Percentiles rank a stretch among this genome's conserved stretches.
phyloP scores from a whole-genome alignment of 1,284 basidiomycete genomes.

The Tranzscheliella williamsii region DNA sequence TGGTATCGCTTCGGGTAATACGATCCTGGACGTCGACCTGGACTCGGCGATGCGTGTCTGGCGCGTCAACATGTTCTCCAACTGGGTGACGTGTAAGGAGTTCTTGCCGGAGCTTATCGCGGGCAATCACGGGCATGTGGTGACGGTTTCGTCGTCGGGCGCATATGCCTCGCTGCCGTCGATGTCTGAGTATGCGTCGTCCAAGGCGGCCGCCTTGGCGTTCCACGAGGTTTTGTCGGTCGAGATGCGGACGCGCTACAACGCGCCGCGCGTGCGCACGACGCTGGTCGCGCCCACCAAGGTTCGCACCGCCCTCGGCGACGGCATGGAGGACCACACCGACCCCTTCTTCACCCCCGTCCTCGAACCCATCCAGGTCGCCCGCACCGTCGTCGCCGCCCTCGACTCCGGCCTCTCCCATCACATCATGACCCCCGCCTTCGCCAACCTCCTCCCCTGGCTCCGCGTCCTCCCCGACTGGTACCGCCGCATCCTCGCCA shows the following conservation, averaged over 20 bases:
- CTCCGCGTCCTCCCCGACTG: constrained; percentile 53
- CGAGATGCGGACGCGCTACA: constrained; percentile 53
- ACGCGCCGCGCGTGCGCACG: constrained; percentile 50
- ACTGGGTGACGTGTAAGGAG: constrained; percentile 53
- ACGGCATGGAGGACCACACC: constrained; percentile 54
- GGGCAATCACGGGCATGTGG: constrained; percentile 57
- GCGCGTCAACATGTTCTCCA: constrained; percentile 54
- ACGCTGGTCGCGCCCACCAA: constrained; percentile 57
- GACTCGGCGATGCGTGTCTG: constrained; percentile 38
- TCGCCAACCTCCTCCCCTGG: constrained; percentile 46
- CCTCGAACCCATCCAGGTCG: constrained; percentile 54
- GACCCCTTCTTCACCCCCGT: constrained; percentile 55
- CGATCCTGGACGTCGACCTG: constrained; percentile 47
- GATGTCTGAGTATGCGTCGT: constrained; percentile 53
- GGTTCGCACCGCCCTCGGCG: constrained; percentile 56
- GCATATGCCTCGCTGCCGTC: constrained; percentile 51
- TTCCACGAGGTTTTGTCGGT: constrained; percentile 56
- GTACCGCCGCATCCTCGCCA: constrained; percentile 39
- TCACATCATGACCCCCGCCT: constrained; percentile 48
- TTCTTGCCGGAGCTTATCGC: constrained; percentile 56
- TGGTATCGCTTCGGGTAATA: constrained; percentile 52
- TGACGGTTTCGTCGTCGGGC: constrained; percentile 53
- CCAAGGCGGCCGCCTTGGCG: constrained; percentile 55
- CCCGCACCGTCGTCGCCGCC: constrained; percentile 37
- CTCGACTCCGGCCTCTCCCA: constrained; percentile 53